Percentiles rank a stretch among this genome's conserved stretches.
Conservation (phyloP, 148 eudicot species). For the Diospyros kaki region DNA sequence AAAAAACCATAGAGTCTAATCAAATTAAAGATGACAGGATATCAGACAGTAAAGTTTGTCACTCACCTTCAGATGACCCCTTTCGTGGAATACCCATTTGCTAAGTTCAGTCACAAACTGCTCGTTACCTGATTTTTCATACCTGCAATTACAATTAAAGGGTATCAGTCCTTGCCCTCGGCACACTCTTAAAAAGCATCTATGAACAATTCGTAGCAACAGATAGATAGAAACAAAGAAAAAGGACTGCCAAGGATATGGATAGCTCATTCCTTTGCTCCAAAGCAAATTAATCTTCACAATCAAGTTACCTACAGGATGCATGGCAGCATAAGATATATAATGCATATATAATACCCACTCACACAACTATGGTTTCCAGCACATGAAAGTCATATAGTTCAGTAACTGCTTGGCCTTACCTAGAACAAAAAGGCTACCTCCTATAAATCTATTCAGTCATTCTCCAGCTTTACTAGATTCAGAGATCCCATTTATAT, state of each 20-base stretch:
- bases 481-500: too few species aligned
- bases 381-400: too few species aligned
- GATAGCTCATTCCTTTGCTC: neutral
- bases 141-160: constrained; percentile 31
- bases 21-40: neutral
- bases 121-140: constrained; percentile 74
- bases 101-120: constrained; percentile 71
- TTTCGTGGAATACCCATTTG: constrained; percentile 94
- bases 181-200: neutral
- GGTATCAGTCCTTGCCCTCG: neutral
- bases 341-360: too few species aligned
- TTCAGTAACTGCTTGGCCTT: too few species aligned
- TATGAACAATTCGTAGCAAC: neutral
- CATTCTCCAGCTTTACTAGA: too few species aligned
- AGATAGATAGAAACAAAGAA: neutral
- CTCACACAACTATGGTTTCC: too few species aligned
- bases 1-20: neutral
- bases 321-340: too few species aligned
- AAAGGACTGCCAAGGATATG: neutral
- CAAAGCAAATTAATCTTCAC: too few species aligned
- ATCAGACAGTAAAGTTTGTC: neutral
- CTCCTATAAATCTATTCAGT: too few species aligned
- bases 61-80: constrained; percentile 86
- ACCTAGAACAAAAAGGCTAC: too few species aligned
- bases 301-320: too few species aligned